Base-by-base conservation (phyloP, 805 yeast species). In the Candida tallmaniae region DNA sequence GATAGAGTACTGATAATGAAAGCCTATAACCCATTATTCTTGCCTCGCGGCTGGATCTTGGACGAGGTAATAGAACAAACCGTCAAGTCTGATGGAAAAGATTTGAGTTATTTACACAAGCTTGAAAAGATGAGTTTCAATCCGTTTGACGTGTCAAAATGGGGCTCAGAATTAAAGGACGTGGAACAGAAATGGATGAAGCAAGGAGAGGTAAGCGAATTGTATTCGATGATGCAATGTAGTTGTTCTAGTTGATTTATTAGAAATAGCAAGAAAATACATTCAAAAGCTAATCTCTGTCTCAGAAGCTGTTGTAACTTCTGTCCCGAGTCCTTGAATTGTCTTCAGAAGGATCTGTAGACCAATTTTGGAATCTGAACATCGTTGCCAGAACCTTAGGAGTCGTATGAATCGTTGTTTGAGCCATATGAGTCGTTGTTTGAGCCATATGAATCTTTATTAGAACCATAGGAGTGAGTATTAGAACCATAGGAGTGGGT, bases 31-130 rank as follows among this genome's bases (percentile, higher is more conserved):
- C 98, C 97, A 3, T 52, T 75, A 23, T 90, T 90, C 50, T 71
- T 83, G 5, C 93, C 96, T 14, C 70, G 90, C 40, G 83, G 79
- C 43, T 86, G 95, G 88, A 80, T 89, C 34, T 65, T 93, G 35
- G 86, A 87, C 35, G 89, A 88, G 41, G 96, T 87, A 1, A 80
- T 85, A 29, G 69, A 73, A 19, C 60, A 63, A 29, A 69, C 79
- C 0, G 65, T 70, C 23, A 83, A 77, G 2, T 62, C 70, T 19
- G 66, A 73, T 23, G 62, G 60, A n/a, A 52, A 52, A 21, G 79
- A 78, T 50, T 50, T 68, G 9, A 60, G 66, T 1, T 60, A 73
- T 27, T 62, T 88, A 40, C 51, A 74, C 20, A 83, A 83, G 46
- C 63, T 88, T 9, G 68, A 79, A 38, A 62, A 68, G 34, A 85